Evolutionary conservation across 108 stramenopile species (phyloP).

Genomic region (Nitzschia palea): DNA sequence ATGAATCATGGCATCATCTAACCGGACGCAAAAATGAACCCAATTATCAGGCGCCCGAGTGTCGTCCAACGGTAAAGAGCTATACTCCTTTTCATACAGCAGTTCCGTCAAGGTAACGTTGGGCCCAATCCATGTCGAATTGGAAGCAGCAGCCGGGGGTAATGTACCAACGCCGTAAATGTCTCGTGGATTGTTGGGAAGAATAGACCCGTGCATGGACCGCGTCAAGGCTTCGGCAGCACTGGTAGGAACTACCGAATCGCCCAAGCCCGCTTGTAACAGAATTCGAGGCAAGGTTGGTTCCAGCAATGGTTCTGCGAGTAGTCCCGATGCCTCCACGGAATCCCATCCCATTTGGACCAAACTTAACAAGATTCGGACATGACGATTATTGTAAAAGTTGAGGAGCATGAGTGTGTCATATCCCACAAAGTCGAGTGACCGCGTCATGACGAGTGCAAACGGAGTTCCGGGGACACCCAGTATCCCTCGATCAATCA

Average conservation of each 20-base stretch:
- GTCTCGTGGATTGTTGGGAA: slow-evolving; percentile 43
- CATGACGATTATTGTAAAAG: slow-evolving; percentile 65
- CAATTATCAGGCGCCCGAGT: neutral
- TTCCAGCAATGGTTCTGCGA: slow-evolving; percentile 46
- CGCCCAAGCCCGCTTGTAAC: slow-evolving; percentile 55
- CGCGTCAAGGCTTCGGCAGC: slow-evolving; percentile 71
- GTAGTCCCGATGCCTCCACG: slow-evolving; percentile 55
- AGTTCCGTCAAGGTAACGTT: slow-evolving; percentile 51
- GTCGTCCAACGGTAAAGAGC: slow-evolving; percentile 39
- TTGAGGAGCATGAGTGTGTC: slow-evolving; percentile 56
- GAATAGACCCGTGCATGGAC: slow-evolving; percentile 46
- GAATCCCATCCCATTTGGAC: slow-evolving; percentile 81
- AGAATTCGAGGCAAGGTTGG: slow-evolving; percentile 32
- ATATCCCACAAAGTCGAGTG: slow-evolving; percentile 58
- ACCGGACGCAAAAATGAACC: slow-evolving; percentile 71
- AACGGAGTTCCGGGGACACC: slow-evolving; percentile 79
- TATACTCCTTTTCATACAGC: slow-evolving; percentile 44
- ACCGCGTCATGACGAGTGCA: slow-evolving; percentile 60
- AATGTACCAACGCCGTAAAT: slow-evolving; percentile 10
- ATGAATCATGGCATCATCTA: slow-evolving; percentile 45
- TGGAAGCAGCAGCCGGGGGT: slow-evolving; percentile 12
- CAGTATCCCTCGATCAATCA: slow-evolving; percentile 64
- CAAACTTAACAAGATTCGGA: slow-evolving; percentile 60
- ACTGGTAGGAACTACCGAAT: slow-evolving; percentile 59
- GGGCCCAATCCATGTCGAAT: slow-evolving; percentile 20